A percentile compares a stretch with the other conserved stretches of the same genome.
phyloP scores from a whole-genome alignment of 306 rosid species.

The Canavalia gladiata region DNA sequence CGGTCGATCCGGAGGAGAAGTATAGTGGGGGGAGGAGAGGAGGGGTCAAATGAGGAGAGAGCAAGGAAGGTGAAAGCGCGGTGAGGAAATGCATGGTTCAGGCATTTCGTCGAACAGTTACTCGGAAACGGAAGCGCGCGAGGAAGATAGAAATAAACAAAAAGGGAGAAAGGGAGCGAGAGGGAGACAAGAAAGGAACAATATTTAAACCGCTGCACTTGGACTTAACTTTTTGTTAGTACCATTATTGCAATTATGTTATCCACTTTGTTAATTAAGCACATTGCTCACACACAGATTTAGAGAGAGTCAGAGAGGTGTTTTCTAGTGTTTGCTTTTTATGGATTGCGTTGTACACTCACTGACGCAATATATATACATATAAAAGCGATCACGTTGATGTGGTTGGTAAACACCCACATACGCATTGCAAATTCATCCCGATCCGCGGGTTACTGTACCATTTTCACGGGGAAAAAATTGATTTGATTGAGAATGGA shows the following conservation, averaged over 20 bases:
- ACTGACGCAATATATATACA: too few relatives aligned
- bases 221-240: neutral
- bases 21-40: conserved; percentile 35
- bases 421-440: too few relatives aligned
- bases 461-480: too few relatives aligned
- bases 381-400: neutral
- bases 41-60: conserved; percentile 38
- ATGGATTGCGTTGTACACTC: too few relatives aligned
- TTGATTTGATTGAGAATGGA: too few relatives aligned
- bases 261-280: neutral
- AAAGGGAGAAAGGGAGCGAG: neutral
- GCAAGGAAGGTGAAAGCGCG: conserved; percentile 14
- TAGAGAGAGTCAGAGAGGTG: neutral
- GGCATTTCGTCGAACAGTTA: conserved; percentile 88
- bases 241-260: neutral
- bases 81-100: conserved; percentile 76
- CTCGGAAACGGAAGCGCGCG: neutral
- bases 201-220: too few relatives aligned
- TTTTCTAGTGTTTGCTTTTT: too few relatives aligned
- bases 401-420: neutral
- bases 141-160: neutral
- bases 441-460: too few relatives aligned
- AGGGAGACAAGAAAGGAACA: neutral
- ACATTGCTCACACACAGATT: neutral
- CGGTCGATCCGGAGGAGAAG: conserved; percentile 16